phyloP scores from a whole-genome alignment of 345 rosid genomes.

The Camelina sativa region DNA sequence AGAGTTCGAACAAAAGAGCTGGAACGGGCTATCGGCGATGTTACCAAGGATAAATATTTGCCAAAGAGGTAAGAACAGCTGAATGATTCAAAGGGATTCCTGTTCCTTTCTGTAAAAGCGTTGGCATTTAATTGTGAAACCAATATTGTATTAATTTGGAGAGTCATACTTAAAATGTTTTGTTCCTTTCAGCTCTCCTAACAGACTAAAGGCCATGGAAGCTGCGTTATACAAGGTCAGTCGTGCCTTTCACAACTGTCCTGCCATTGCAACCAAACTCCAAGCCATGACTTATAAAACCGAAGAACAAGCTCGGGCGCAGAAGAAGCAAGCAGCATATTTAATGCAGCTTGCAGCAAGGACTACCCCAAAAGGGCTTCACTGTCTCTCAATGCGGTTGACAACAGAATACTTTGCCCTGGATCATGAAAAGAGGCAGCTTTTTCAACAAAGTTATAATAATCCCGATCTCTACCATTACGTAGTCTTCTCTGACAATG shows the following conservation, averaged over 20 bases:
- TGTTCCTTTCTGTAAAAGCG: background rate
- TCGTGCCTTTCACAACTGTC: conserved; percentile 64
- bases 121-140: conserved; percentile 17
- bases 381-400: conserved; percentile 88
- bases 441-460: conserved; percentile 54
- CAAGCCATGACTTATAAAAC: conserved; percentile 72
- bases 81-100: conserved; percentile 5
- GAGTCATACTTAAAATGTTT: conserved; percentile 2
- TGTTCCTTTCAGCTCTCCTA: conserved; percentile 61
- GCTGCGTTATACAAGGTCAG: conserved; percentile 61
- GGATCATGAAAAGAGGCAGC: conserved; percentile 62
- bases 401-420: conserved; percentile 74
- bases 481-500: conserved; percentile 88
- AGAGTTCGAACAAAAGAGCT: conserved; percentile 73
- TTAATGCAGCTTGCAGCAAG: conserved; percentile 88
- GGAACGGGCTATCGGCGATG: conserved; percentile 66
- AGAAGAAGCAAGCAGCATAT: conserved; percentile 63
- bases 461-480: conserved; percentile 73
- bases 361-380: conserved; percentile 92
- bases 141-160: conserved; percentile 22
- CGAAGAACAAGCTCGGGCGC: conserved; percentile 72
- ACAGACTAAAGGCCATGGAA: conserved; percentile 72
- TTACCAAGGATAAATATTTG: conserved; percentile 69
- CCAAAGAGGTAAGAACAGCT: conserved; percentile 65
- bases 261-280: conserved; percentile 67